Base-by-base conservation (phyloP, 106 monocot species). In the Gastrodia elata region DNA sequence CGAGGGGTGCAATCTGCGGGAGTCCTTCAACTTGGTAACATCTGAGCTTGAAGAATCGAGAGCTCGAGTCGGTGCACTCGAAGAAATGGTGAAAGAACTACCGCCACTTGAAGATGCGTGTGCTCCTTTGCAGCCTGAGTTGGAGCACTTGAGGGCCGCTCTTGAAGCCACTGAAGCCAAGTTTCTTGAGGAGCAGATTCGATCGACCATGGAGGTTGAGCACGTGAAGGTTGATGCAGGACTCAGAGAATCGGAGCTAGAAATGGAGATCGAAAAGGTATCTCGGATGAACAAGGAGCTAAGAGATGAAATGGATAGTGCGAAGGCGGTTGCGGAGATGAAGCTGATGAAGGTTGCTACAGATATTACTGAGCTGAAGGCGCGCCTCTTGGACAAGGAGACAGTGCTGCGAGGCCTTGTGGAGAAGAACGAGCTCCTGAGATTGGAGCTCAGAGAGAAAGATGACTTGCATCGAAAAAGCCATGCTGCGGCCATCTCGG, bases 371-470 rank as follows among this genome's bases (percentile, higher is more conserved):
- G 89, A 91, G 39, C 65, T 94, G 64, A 89, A 87, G 72, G 76
- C 84, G 16, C 82, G 73, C 40, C 80, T 91, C 35, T 79, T 84
- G 85, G 83, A 89, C 48, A 94, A 87, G 73, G 95, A 96, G 75
- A 88, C 72, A 1, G 85, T 84, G 77, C 74, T 96, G 34, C 87
- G 86, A 77, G 68, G 71, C 41, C 74, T 92, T 37, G 26, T 74
- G 6, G 86, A 88, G 65, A 92, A 92, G 65, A 97, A 90, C 33
- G 86, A 86, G 34, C 69, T 37, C 25, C 83, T 97, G 38, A 98
- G 84, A 73, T 48, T 34, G 5, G 73, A 85, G 59, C 38, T 81
- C 16, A 48, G 48, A 16, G 86, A 78, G 70, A 84, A 41, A 72
- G 90, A 82, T 41, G 25, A 37, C 0, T 78, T 85, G 24, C 75